Percentiles rank a stretch among this genome's conserved stretches.
phyloP scores from a whole-genome alignment of 352 stramenopile species.

The Aphanomyces invadans region DNA sequence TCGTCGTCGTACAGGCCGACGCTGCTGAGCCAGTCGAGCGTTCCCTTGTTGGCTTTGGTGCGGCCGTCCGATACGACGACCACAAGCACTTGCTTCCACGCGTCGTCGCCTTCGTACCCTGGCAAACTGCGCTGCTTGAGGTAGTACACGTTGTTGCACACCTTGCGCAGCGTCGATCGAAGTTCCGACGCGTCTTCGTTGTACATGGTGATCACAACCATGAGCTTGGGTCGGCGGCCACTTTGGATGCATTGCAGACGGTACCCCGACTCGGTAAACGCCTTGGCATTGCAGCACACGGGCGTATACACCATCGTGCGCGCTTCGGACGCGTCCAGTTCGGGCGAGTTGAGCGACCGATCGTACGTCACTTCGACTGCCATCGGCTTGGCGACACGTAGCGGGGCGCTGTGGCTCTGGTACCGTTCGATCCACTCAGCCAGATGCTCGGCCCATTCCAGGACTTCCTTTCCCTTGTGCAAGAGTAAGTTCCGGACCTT shows the following conservation, averaged over 20 bases:
- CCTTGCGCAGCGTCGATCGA: conserved; percentile 64
- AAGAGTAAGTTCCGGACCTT: conserved; percentile 83
- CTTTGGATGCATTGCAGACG: conserved; percentile 71
- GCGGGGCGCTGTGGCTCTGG: conserved; percentile 60
- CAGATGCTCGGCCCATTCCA: conserved; percentile 75
- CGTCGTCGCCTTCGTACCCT: conserved; percentile 51
- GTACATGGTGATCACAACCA: conserved; percentile 85
- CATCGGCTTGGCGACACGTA: conserved; percentile 77
- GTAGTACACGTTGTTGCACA: conserved; percentile 76
- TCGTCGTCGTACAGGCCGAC: conserved; percentile 82
- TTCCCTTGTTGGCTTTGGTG: conserved; percentile 66
- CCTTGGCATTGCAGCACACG: conserved; percentile 52
- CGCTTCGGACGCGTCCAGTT: conserved; percentile 66
- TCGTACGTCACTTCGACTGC: conserved; percentile 58
- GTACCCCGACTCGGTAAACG: conserved; percentile 74
- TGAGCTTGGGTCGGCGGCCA: conserved; percentile 52
- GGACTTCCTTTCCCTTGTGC: conserved; percentile 76
- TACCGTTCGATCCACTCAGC: conserved; percentile 83
- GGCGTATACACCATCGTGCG: conserved; percentile 75
- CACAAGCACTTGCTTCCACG: conserved; percentile 76
- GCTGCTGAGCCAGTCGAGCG: conserved; percentile 63
- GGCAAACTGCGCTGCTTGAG: conserved; percentile 36
- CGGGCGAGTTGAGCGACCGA: conserved; percentile 56
- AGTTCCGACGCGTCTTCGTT: conserved; percentile 67
- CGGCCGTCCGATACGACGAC: conserved; percentile 75